phyloP scores from a whole-genome alignment of 805 yeast genomes.

The Metschnikowia sp. region DNA sequence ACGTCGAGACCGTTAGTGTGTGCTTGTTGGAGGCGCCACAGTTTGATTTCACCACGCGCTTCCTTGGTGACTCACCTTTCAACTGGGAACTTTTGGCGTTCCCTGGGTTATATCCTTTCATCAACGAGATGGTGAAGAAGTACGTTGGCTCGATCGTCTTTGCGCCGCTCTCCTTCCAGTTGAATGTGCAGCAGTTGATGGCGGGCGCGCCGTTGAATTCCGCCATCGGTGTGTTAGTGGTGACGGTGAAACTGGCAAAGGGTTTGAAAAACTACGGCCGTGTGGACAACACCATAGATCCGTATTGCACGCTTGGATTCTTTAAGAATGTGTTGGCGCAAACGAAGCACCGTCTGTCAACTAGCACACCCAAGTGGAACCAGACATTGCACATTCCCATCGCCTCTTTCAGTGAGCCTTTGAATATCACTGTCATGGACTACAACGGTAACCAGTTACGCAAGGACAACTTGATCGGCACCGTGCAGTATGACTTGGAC shows the following conservation, averaged over 20 bases:
- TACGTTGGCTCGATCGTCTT: constrained; percentile 86
- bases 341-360: constrained; percentile 65
- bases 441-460: constrained; percentile 61
- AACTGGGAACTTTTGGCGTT: constrained; percentile 83
- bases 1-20: constrained; percentile 84
- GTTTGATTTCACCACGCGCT: constrained; percentile 74
- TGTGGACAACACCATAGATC: constrained; percentile 80
- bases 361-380: constrained; percentile 77
- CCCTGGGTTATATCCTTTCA: constrained; percentile 83
- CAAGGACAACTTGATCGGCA: constrained; percentile 80
- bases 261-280: constrained; percentile 67
- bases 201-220: constrained; percentile 78
- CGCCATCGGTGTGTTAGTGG: constrained; percentile 80
- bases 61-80: constrained; percentile 77
- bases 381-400: constrained; percentile 72
- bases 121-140: constrained; percentile 80
- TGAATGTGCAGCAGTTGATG: constrained; percentile 85
- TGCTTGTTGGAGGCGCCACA: constrained; percentile 84
- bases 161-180: constrained; percentile 87
- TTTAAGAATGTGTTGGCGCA: constrained; percentile 57
- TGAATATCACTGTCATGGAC: constrained; percentile 68
- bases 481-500: constrained; percentile 69
- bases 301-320: constrained; percentile 75
- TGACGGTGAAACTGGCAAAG: constrained; percentile 64
- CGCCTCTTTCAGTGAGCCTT: constrained; percentile 76